Percentiles rank a stretch among this genome's conserved stretches.
Conservation (phyloP, 148 eudicot species). For the Diospyros lotus region DNA sequence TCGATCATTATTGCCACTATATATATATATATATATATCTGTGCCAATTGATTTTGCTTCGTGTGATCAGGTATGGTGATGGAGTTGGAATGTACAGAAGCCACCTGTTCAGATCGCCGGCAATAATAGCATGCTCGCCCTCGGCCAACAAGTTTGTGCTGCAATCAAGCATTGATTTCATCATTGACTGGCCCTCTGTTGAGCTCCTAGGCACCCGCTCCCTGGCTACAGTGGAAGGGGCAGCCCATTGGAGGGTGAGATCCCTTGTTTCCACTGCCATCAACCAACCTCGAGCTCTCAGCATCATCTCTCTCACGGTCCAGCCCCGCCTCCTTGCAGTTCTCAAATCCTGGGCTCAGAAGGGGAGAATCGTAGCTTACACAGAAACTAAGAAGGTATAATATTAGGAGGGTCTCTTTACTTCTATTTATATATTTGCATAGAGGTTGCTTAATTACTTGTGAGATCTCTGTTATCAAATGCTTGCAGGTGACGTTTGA, state of each 20-base stretch:
- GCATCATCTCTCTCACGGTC: constrained; percentile 21
- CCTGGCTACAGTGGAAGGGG: constrained; percentile 31
- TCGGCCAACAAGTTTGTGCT: constrained; percentile 33
- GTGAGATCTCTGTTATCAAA: not conserved
- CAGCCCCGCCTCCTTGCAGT: constrained; percentile 26
- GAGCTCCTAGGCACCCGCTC: constrained; percentile 35
- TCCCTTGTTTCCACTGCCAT: constrained; percentile 21
- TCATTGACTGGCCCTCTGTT: constrained; percentile 31
- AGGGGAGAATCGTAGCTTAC: constrained; percentile 19
- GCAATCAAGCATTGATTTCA: constrained; percentile 24
- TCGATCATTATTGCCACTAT: no score
- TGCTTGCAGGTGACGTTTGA: constrained; percentile 27
- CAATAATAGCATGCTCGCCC: constrained; percentile 41
- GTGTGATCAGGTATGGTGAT: constrained; percentile 39
- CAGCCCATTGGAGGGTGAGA: constrained; percentile 29
- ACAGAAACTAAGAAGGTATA: constrained; percentile 30
- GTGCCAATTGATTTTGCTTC: no score
- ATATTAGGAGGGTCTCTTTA: no score
- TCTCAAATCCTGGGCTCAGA: constrained; percentile 28
- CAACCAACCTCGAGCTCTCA: constrained; percentile 39
- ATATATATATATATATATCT: no score
- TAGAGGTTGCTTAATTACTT: no score
- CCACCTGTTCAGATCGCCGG: constrained; percentile 42
- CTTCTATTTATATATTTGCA: no score
- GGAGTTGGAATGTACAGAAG: constrained; percentile 39